Conservation (phyloP, 1,139 yeast species). For the Wickerhamiella pararugosa region DNA sequence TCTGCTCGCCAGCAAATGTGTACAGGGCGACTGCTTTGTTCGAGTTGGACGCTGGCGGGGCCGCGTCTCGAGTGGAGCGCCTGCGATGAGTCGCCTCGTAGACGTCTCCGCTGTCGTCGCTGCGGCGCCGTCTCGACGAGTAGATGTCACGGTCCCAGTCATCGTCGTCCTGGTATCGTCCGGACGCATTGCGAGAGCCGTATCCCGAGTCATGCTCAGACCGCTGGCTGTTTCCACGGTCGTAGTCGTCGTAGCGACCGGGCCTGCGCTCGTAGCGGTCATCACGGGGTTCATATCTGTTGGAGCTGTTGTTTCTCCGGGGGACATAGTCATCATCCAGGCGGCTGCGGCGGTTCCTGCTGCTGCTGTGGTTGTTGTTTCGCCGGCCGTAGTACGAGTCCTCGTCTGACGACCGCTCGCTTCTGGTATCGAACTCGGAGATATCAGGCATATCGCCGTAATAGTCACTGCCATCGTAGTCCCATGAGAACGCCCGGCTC, state of each 20-base stretch:
- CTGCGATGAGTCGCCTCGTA: constrained; percentile 9
- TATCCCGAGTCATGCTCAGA: neutral
- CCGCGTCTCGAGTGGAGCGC: constrained; percentile 6
- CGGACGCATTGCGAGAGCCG: too few species aligned
- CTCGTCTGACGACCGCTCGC: constrained; percentile 1
- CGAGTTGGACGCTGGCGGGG: constrained; percentile 25
- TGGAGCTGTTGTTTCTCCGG: constrained; percentile 14
- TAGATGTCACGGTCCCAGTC: constrained; percentile 2
- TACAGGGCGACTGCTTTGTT: constrained; percentile 83
- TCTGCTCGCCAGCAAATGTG: constrained; percentile 79
- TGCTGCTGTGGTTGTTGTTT: constrained; percentile 25
- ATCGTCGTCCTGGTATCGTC: constrained; percentile 4
- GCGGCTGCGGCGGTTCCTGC: constrained; percentile 28
- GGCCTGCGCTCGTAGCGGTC: constrained; percentile 29
- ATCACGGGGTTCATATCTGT: constrained; percentile 24
- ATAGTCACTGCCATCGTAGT: constrained; percentile 45
- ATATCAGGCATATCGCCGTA: constrained; percentile 58
- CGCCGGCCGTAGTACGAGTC: constrained; percentile 16
- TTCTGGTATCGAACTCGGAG: constrained; percentile 8
- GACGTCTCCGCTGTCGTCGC: constrained; percentile 12
- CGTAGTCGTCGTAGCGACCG: constrained; percentile 26
- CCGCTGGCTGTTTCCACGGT: constrained; percentile 6
- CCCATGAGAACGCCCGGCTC: constrained; percentile 64
- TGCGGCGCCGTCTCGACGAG: constrained; percentile 8
- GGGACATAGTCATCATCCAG: constrained; percentile 22